phyloP scores from a whole-genome alignment of 108 stramenopile species.

The Stephanodiscus minutulus region DNA sequence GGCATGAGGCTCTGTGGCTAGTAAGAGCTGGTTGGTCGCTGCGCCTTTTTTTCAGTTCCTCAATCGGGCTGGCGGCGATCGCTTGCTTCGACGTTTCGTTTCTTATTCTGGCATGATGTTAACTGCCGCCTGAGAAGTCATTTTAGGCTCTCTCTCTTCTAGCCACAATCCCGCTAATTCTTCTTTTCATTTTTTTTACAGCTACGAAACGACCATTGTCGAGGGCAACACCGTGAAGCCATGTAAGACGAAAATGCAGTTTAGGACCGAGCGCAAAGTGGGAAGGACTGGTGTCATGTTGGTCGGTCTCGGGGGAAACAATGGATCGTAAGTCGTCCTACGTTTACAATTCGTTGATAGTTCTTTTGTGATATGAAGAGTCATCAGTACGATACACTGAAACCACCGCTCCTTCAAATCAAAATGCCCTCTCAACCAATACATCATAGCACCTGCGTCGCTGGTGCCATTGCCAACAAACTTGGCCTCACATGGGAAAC shows the following conservation, averaged over 20 bases:
- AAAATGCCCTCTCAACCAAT: background rate
- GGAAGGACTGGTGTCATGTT: conserved; percentile 97
- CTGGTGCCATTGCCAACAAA: conserved; percentile 95
- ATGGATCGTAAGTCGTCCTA: conserved; percentile 81
- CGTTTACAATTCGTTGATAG: background rate
- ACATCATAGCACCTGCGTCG: conserved; percentile 71
- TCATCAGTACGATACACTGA: too few relatives aligned
- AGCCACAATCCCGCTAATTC: background rate
- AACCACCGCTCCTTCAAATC: background rate
- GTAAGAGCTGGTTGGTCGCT: too few relatives aligned
- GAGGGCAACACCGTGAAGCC: conserved; percentile 87
- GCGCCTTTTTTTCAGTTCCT: too few relatives aligned
- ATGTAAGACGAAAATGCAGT: conserved; percentile 70
- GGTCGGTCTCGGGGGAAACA: conserved; percentile 97
- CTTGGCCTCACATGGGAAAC: conserved; percentile 90
- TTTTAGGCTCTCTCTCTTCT: background rate
- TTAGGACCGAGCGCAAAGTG: conserved; percentile 89
- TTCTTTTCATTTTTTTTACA: conserved; percentile 32
- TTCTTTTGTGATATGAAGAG: too few relatives aligned
- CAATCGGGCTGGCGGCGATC: too few relatives aligned
- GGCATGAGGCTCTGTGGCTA: too few relatives aligned
- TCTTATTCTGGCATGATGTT: background rate
- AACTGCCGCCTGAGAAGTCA: background rate
- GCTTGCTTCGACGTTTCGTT: too few relatives aligned
- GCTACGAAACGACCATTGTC: conserved; percentile 90